phyloP scores from a whole-genome alignment of 208 protist species.

The Sergeia podlipaevii region DNA sequence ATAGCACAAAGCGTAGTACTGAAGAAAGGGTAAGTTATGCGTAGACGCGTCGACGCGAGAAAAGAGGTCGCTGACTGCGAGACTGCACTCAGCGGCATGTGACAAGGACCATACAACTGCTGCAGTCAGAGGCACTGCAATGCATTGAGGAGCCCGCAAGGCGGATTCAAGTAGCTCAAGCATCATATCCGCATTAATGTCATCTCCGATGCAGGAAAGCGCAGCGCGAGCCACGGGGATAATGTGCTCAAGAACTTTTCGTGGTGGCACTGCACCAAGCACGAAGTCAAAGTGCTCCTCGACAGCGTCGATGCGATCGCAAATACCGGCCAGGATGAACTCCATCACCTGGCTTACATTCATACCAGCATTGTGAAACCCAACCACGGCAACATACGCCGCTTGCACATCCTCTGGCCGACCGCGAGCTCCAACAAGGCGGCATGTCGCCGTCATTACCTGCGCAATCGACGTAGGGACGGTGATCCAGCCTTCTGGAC shows the following conservation, averaged over 20 bases:
- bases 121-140: constrained; percentile 29
- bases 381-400: constrained; percentile 60
- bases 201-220: constrained; percentile 72
- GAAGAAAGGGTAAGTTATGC: constrained; percentile 57
- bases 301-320: constrained; percentile 46
- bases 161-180: constrained; percentile 65
- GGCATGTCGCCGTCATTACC: constrained; percentile 37
- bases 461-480: constrained; percentile 35
- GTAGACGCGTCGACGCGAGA: constrained; percentile 48
- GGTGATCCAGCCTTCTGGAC: constrained; percentile 67
- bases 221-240: constrained; percentile 43
- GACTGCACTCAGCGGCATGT: too few species aligned
- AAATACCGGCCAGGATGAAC: constrained; percentile 59
- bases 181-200: constrained; percentile 77
- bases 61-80: constrained; percentile 69
- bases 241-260: constrained; percentile 44
- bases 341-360: constrained; percentile 65
- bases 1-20: constrained; percentile 76
- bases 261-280: constrained; percentile 18
- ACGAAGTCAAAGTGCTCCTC: not conserved
- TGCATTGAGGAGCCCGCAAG: constrained; percentile 19
- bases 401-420: constrained; percentile 26
- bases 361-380: constrained; percentile 74
- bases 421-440: constrained; percentile 43
- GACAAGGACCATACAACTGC: constrained; percentile 6